Percentiles rank a stretch among this genome's conserved stretches.
These are phyloP conservation scores for Alloascoidea africana DNA, from an alignment of 805 yeast genomes.

Conservation along the genomic window DNA sequence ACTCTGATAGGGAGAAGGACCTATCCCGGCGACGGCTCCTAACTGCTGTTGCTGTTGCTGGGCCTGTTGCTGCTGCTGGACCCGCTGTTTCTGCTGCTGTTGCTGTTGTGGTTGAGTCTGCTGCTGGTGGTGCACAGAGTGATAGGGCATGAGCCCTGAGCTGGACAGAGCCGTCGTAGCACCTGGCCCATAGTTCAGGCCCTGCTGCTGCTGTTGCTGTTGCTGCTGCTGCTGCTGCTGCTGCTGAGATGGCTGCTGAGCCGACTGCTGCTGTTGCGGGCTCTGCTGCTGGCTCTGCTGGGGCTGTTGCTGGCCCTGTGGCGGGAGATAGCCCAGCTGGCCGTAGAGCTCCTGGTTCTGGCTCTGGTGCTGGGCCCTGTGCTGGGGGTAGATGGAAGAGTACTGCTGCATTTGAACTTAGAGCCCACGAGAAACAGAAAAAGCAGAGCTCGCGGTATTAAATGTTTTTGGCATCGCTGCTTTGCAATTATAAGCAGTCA, in stretches of 20 bases:
- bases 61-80: constrained; percentile 6
- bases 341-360: neutral
- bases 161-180: constrained; percentile 12
- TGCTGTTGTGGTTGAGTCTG: constrained; percentile 17
- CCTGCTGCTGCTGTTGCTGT: constrained; percentile 15
- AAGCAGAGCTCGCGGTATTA: too few relatives aligned
- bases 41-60: constrained; percentile 3
- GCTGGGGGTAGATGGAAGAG: constrained; percentile 1
- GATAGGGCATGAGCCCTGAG: constrained; percentile 13
- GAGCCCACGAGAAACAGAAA: too few relatives aligned
- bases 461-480: too few relatives aligned
- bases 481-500: too few relatives aligned
- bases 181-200: constrained; percentile 8
- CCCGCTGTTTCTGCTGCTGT: constrained; percentile 15
- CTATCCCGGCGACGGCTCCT: neutral
- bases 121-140: constrained; percentile 17
- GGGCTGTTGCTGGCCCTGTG: neutral
- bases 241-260: constrained; percentile 2
- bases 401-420: neutral
- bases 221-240: constrained; percentile 4
- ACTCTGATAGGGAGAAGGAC: constrained; percentile 1
- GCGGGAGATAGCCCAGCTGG: neutral
- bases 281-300: neutral
- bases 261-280: constrained; percentile 1
- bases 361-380: neutral